Percentiles rank a stretch among this genome's conserved stretches.
Conservation (phyloP, 2,329 filamentous ascomycete genomes). For the Venturiaceae sp. region DNA sequence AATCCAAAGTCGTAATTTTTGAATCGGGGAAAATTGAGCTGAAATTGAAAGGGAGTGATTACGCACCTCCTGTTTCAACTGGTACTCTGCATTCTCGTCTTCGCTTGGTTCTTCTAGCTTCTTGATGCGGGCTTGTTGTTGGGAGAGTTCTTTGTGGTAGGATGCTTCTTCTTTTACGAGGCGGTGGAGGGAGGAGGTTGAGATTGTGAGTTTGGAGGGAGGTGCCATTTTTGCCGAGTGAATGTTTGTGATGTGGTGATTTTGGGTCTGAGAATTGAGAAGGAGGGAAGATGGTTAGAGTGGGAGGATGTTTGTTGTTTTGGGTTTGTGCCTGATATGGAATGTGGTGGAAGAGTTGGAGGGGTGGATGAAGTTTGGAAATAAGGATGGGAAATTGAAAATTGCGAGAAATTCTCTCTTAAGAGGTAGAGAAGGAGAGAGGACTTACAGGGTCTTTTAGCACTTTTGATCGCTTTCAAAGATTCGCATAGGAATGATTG, state of each 20-base stretch:
- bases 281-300: background rate
- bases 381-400: background rate
- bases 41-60: background rate
- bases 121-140: constrained; percentile 63
- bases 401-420: too few relatives aligned
- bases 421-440: background rate
- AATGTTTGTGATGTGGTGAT: background rate
- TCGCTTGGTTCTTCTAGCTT: constrained; percentile 53
- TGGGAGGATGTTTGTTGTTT: background rate
- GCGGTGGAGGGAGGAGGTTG: constrained; percentile 68
- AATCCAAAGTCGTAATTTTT: background rate
- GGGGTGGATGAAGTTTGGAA: background rate
- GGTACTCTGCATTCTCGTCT: constrained; percentile 68
- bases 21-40: background rate
- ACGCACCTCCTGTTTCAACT: constrained; percentile 75
- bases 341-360: background rate
- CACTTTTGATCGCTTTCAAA: background rate
- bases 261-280: background rate
- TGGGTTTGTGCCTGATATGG: constrained; percentile 1
- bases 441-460: background rate
- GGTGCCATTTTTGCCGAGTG: constrained; percentile 58
- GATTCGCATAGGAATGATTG: background rate
- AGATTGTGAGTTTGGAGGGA: constrained; percentile 66
- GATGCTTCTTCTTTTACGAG: constrained; percentile 85
- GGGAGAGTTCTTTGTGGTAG: constrained; percentile 76